Evolutionary conservation across 1,139 yeast genomes (phyloP).

Genomic region (Taiozyma sp.): DNA sequence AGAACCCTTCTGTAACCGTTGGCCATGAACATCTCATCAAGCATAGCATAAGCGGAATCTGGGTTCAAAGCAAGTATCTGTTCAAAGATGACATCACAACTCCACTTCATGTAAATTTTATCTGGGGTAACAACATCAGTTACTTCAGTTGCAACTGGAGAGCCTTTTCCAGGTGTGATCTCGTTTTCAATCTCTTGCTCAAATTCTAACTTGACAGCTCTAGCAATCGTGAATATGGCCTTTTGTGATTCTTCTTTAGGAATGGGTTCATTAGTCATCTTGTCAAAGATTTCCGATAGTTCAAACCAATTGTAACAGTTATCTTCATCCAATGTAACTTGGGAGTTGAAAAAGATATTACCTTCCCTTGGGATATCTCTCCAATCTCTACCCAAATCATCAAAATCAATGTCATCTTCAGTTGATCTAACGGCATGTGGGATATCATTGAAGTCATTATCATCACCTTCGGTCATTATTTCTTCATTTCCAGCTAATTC

Average conservation of each 20-base stretch:
- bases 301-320: conserved; percentile 29
- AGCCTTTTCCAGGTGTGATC: conserved; percentile 17
- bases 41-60: conserved; percentile 44
- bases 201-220: conserved; percentile 42
- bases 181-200: conserved; percentile 26
- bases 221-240: conserved; percentile 46
- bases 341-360: conserved; percentile 33
- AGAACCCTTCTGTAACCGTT: conserved; percentile 54
- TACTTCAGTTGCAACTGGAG: conserved; percentile 1
- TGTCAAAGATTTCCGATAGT: conserved; percentile 29
- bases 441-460: conserved; percentile 15
- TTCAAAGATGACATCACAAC: conserved; percentile 38
- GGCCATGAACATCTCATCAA: conserved; percentile 70
- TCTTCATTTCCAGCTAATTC: conserved; percentile 5
- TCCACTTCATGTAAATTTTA: conserved; percentile 42
- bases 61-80: conserved; percentile 36
- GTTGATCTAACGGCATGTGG: conserved; percentile 35
- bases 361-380: conserved; percentile 60
- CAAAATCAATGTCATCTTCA: conserved; percentile 39
- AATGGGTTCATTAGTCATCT: conserved; percentile 28
- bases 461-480: background rate
- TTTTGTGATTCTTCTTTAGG: conserved; percentile 35
- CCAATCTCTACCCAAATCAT: conserved; percentile 63
- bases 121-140: conserved; percentile 42
- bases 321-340: conserved; percentile 12